Evolutionary conservation across 306 rosid genomes (phyloP).

Genomic region (Prunus kanzakura): DNA sequence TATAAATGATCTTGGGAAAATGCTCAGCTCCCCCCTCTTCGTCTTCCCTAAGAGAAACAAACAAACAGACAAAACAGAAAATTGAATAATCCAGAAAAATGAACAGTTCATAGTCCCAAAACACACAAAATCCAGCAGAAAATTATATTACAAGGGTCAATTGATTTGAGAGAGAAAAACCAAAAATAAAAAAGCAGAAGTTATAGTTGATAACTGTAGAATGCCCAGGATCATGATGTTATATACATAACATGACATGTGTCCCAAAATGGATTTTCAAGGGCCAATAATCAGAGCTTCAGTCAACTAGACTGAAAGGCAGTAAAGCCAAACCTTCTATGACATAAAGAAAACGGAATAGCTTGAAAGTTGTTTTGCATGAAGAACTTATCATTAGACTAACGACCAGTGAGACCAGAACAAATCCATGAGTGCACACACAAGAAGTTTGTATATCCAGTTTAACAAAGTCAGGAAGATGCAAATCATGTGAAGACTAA

Average conservation of each 20-base stretch:
- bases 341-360: background rate
- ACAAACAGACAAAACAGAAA: background rate
- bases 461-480: background rate
- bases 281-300: background rate
- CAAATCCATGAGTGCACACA: background rate
- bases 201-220: background rate
- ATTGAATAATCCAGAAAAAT: background rate
- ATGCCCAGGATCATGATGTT: background rate
- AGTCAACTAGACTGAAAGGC: background rate
- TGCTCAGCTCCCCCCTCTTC: constrained; percentile 85
- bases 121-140: background rate
- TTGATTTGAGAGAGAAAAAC: background rate
- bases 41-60: constrained; percentile 59
- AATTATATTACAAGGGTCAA: background rate
- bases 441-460: background rate
- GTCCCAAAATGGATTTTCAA: background rate
- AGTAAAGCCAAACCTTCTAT: background rate
- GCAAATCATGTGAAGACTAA: background rate
- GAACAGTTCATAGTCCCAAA: background rate
- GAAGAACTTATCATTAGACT: background rate
- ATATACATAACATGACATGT: background rate
- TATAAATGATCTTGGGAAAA: constrained; percentile 62
- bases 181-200: background rate
- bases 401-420: background rate
- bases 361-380: background rate